These are phyloP conservation scores for Pseudomonodictys pantanalensis DNA, from an alignment of 495 filamentous ascomycete genomes.

Conservation along the genomic window DNA sequence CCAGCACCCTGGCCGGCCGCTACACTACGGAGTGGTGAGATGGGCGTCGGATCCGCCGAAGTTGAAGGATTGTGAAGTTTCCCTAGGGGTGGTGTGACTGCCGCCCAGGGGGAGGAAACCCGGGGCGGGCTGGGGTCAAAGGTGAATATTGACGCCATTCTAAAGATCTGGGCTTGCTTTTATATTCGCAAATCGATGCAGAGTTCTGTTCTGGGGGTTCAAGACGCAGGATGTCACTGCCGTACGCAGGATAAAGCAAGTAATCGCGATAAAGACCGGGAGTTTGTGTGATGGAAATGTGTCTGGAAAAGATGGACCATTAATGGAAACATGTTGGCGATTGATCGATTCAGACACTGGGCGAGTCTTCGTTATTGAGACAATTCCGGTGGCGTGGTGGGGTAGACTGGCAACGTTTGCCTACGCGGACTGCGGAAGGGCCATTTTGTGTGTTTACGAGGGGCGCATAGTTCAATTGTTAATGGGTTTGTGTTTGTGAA, in stretches of 20 bases:
- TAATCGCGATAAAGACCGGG: conserved; percentile 42
- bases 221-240: conserved; percentile 17
- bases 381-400: background rate
- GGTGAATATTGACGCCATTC: conserved; percentile 94
- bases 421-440: background rate
- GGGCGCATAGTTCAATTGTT: too few relatives aligned
- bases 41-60: conserved; percentile 17
- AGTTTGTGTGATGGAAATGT: conserved; percentile 51
- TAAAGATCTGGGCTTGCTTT: too few relatives aligned
- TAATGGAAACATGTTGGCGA: conserved; percentile 56
- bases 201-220: too few relatives aligned
- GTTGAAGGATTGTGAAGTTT: background rate
- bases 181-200: too few relatives aligned
- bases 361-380: background rate
- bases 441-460: too few relatives aligned
- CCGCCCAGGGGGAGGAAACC: conserved; percentile 85
- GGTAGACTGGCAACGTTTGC: background rate
- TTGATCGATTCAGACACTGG: background rate
- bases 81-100: conserved; percentile 43
- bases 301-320: conserved; percentile 53
- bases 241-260: conserved; percentile 26
- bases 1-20: too few relatives aligned
- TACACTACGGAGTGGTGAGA: background rate
- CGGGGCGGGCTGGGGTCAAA: conserved; percentile 84
- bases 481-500: too few relatives aligned